Percentiles rank a stretch among this genome's conserved stretches.
Evolutionary conservation across 495 filamentous ascomycete species (phyloP).

Genomic region (Neurospora cerealis): DNA sequence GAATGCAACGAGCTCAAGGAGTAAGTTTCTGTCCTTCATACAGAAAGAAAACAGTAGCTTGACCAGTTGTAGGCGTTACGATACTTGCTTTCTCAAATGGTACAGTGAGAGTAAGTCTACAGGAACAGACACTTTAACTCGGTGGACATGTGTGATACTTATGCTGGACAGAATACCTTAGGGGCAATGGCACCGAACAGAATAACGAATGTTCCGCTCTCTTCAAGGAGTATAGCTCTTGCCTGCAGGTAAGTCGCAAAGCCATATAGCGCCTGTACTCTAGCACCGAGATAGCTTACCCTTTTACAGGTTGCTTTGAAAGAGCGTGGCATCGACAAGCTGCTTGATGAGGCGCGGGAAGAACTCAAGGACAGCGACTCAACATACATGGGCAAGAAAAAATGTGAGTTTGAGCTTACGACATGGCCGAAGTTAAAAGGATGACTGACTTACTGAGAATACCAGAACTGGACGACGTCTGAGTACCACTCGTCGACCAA

Average conservation of each 20-base stretch:
- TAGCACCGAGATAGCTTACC: not conserved
- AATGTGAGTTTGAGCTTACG: constrained; percentile 11
- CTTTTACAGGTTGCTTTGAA: constrained; percentile 62
- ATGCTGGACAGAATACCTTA: constrained; percentile 60
- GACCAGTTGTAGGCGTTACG: constrained; percentile 56
- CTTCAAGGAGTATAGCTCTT: constrained; percentile 79
- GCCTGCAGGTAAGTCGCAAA: constrained; percentile 53
- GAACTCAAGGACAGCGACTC: constrained; percentile 72
- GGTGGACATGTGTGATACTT: not conserved
- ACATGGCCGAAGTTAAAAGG: not conserved
- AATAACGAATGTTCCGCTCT: constrained; percentile 74
- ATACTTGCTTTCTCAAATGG: constrained; percentile 91
- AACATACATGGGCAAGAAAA: constrained; percentile 52
- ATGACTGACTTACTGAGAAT: not conserved
- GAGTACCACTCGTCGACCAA: not conserved
- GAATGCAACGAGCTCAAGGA: constrained; percentile 87
- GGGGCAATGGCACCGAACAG: constrained; percentile 55
- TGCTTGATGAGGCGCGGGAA: constrained; percentile 77
- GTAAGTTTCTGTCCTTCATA: constrained; percentile 34
- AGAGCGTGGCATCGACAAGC: constrained; percentile 73
- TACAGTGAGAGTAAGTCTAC: constrained; percentile 76
- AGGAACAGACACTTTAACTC: not conserved
- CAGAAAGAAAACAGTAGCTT: not conserved
- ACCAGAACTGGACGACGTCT: not conserved
- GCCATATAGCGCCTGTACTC: not conserved